These are phyloP conservation scores for Zangia roseola DNA, from an alignment of 768 basidiomycete species.

Conservation along the genomic window DNA sequence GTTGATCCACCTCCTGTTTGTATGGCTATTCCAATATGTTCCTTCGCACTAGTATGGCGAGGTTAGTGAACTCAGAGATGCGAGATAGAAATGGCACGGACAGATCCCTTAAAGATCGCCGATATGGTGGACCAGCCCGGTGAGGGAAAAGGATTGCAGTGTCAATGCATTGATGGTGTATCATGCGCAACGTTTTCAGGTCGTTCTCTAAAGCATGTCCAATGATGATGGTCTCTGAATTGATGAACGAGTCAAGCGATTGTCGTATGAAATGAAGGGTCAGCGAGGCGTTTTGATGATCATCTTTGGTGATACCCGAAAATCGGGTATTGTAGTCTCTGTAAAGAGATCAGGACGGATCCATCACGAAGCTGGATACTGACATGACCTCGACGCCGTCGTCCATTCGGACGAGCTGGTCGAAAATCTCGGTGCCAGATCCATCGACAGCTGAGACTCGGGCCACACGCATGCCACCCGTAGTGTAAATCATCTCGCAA, in stretches of 20 bases:
- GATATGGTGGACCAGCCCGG: conserved; percentile 68
- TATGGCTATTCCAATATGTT: conserved; percentile 77
- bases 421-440: conserved; percentile 69
- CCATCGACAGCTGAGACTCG: conserved; percentile 88
- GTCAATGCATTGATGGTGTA: conserved; percentile 85
- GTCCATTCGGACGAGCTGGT: conserved; percentile 80
- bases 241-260: conserved; percentile 70
- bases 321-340: conserved; percentile 94
- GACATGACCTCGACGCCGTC: conserved; percentile 78
- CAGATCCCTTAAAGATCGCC: conserved; percentile 82
- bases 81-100: conserved; percentile 32
- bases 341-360: conserved; percentile 4
- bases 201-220: conserved; percentile 95
- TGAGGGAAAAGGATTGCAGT: conserved; percentile 90
- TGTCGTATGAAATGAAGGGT: conserved; percentile 65
- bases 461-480: conserved; percentile 88
- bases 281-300: conserved; percentile 58
- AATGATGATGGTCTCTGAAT: conserved; percentile 79
- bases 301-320: conserved; percentile 71
- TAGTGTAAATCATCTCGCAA: conserved; percentile 97
- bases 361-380: conserved; percentile 24
- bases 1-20: conserved; percentile 72
- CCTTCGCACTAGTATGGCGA: conserved; percentile 58
- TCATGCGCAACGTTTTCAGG: conserved; percentile 81
- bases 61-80: conserved; percentile 7